phyloP scores from a whole-genome alignment of 2,329 filamentous ascomycete genomes.

The Cordyceps farinosa region DNA sequence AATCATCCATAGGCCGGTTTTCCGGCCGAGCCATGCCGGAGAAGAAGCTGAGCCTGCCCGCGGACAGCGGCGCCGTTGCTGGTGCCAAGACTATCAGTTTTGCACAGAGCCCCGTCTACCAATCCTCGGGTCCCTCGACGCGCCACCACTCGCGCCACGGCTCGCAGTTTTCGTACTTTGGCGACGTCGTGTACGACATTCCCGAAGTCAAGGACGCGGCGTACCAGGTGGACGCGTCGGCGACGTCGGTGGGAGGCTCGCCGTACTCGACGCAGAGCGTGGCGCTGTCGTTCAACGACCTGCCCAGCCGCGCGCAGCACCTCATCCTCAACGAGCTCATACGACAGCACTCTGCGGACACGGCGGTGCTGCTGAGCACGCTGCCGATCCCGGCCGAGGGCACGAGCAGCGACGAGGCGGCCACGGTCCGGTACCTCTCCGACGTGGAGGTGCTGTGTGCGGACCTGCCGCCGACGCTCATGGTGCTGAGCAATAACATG shows the following conservation, averaged over 20 bases:
- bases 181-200: conserved; percentile 41
- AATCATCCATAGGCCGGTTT: conserved; percentile 54
- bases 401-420: conserved; percentile 65
- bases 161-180: conserved; percentile 32
- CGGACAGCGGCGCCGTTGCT: conserved; percentile 36
- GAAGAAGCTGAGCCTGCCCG: conserved; percentile 49
- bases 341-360: conserved; percentile 60
- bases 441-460: conserved; percentile 77
- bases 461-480: conserved; percentile 68
- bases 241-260: conserved; percentile 34
- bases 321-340: conserved; percentile 85
- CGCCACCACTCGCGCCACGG: conserved; percentile 35
- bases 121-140: conserved; percentile 22
- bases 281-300: conserved; percentile 78
- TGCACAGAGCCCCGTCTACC: conserved; percentile 37
- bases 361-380: conserved; percentile 79
- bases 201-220: conserved; percentile 42
- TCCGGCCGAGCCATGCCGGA: conserved; percentile 61
- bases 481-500: conserved; percentile 87
- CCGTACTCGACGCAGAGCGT: conserved; percentile 58
- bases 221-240: conserved; percentile 28
- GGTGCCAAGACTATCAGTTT: conserved; percentile 63
- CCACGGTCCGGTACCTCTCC: conserved; percentile 70
- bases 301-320: conserved; percentile 80
- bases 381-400: conserved; percentile 77